phyloP scores from a whole-genome alignment of 768 basidiomycete genomes.

The Roridomyces roridus region DNA sequence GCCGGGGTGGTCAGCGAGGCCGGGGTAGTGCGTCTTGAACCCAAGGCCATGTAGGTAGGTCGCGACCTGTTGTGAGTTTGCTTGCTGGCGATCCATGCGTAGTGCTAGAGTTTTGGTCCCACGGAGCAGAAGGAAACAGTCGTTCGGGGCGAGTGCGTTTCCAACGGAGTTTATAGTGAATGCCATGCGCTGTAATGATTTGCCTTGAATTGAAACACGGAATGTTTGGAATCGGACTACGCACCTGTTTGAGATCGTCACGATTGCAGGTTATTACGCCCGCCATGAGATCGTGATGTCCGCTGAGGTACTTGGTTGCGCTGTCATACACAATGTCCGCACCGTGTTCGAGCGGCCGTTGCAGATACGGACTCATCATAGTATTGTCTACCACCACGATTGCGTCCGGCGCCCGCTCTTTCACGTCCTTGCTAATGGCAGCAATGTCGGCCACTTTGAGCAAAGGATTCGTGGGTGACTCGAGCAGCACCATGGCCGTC shows the following conservation, averaged over 20 bases:
- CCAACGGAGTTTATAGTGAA: conserved; percentile 94
- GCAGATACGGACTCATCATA: conserved; percentile 99
- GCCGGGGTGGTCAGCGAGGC: conserved; percentile 81
- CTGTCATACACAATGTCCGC: conserved; percentile 98
- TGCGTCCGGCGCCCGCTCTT: conserved; percentile 80
- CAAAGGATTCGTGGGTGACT: conserved; percentile 96
- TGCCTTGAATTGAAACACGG: conserved; percentile 11
- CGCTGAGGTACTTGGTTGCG: conserved; percentile 96
- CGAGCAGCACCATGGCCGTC: conserved; percentile 94
- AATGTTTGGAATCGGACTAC: conserved; percentile 13
- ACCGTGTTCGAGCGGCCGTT: conserved; percentile 93
- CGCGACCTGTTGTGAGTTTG: conserved; percentile 82
- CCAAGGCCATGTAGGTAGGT: conserved; percentile 84
- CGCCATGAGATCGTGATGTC: conserved; percentile 99
- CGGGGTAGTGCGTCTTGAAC: conserved; percentile 93
- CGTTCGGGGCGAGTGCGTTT: conserved; percentile 93
- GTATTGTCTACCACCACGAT: conserved; percentile 95
- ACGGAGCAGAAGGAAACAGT: conserved; percentile 94
- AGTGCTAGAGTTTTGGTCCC: conserved; percentile 96
- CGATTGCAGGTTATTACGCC: conserved; percentile 92
- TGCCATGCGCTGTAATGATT: conserved; percentile 70
- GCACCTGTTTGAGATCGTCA: conserved; percentile 87
- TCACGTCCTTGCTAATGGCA: conserved; percentile 82
- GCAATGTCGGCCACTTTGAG: conserved; percentile 94
- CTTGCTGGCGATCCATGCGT: conserved; percentile 94